phyloP scores from a whole-genome alignment of 2,329 filamentous ascomycete species.

The Gaeumannomyces sp. region DNA sequence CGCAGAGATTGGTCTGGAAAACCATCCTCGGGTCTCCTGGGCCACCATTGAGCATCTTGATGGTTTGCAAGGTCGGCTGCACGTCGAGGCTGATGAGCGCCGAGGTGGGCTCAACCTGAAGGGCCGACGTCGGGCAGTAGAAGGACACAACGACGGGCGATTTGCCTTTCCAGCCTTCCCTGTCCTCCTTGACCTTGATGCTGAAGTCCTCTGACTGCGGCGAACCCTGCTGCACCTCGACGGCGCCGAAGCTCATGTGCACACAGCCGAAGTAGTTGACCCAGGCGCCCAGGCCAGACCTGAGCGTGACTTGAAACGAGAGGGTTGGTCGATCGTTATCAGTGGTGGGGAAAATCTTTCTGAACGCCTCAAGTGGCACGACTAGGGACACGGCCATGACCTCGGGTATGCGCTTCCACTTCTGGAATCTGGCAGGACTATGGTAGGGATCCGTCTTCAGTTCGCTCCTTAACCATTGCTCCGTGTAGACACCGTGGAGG shows the following conservation, averaged over 20 bases:
- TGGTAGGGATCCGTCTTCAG: conserved; percentile 15
- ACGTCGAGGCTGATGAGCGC: conserved; percentile 28
- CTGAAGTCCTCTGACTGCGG: conserved; percentile 25
- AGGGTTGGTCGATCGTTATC: background rate
- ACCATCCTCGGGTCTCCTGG: conserved; percentile 25
- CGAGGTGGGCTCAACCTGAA: conserved; percentile 28
- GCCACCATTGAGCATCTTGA: conserved; percentile 18
- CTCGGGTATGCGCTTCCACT: conserved; percentile 31
- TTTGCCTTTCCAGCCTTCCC: conserved; percentile 28
- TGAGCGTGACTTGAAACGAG: conserved; percentile 7
- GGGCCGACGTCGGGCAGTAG: conserved; percentile 28
- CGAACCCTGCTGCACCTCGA: conserved; percentile 20
- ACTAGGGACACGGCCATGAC: conserved; percentile 31
- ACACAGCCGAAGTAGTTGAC: conserved; percentile 32
- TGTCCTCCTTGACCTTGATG: conserved; percentile 28
- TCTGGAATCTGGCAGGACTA: conserved; percentile 23
- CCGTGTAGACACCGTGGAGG: conserved; percentile 26
- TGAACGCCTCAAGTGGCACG: conserved; percentile 25
- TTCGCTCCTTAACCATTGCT: conserved; percentile 23
- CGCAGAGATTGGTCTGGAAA: conserved; percentile 25
- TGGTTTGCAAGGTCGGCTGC: conserved; percentile 19
- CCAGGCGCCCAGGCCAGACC: conserved; percentile 17
- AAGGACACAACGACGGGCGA: conserved; percentile 36
- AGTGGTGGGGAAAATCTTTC: conserved; percentile 19
- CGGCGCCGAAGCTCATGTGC: conserved; percentile 35